Conservation (phyloP, 2,329 filamentous ascomycete genomes). For the Colletotrichum sp. region DNA sequence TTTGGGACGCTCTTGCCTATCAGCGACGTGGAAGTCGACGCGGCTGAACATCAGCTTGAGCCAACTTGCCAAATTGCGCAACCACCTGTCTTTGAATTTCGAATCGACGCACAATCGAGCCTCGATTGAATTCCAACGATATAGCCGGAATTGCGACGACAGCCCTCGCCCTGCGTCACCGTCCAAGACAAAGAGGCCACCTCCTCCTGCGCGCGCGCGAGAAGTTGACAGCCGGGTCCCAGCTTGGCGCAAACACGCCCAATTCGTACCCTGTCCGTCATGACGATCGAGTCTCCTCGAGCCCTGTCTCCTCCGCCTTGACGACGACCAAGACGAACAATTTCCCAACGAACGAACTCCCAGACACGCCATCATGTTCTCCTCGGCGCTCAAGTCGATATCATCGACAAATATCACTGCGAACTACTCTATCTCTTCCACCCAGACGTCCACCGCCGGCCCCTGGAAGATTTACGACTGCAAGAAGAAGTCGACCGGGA, state of each 20-base stretch:
- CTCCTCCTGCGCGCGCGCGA: neutral
- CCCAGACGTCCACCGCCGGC: slow-evolving; percentile 79
- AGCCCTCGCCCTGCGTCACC: neutral
- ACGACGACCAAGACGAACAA: slow-evolving; percentile 7
- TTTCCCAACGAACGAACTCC: neutral
- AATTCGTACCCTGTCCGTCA: slow-evolving; percentile 15
- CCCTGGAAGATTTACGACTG: slow-evolving; percentile 98
- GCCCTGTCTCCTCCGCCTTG: slow-evolving; percentile 12
- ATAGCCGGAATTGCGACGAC: neutral
- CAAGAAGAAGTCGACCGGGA: slow-evolving; percentile 94
- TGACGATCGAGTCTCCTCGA: slow-evolving; percentile 23
- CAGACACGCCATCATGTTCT: slow-evolving; percentile 67
- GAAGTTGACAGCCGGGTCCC: neutral
- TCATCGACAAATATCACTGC: slow-evolving; percentile 87
- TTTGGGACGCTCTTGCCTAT: slow-evolving; percentile 16
- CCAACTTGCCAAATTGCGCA: neutral
- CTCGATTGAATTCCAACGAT: neutral
- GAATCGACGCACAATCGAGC: neutral
- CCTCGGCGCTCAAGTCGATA: slow-evolving; percentile 91
- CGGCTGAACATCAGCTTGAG: slow-evolving; percentile 16
- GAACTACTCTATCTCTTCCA: slow-evolving; percentile 84
- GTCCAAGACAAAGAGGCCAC: neutral
- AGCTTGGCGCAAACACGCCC: slow-evolving; percentile 15
- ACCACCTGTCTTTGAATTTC: neutral
- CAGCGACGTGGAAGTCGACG: slow-evolving; percentile 18